phyloP scores from a whole-genome alignment of 2,329 filamentous ascomycete species.

The Immersiporthe knoxdaviesiana region DNA sequence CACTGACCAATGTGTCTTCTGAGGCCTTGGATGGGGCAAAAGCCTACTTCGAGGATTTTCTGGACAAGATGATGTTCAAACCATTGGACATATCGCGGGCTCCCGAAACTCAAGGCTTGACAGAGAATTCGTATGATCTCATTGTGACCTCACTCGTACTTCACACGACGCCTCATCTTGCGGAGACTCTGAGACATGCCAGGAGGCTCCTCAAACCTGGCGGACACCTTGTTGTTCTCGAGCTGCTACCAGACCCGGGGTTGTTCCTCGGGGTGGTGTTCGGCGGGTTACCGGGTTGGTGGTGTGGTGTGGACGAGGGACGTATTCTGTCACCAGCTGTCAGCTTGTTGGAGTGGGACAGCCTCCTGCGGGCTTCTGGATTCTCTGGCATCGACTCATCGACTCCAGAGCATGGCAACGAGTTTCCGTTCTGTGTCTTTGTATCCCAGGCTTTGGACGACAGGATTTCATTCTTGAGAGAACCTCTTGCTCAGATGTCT shows the following conservation, averaged over 20 bases:
- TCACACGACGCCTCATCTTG: not conserved
- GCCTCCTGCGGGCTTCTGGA: not conserved
- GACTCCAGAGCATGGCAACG: not conserved
- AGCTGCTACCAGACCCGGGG: not conserved
- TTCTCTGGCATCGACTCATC: constrained; percentile 11
- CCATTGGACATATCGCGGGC: not conserved
- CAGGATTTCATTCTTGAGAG: not conserved
- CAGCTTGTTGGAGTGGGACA: not conserved
- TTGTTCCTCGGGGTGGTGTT: no score
- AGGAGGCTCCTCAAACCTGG: constrained; percentile 4
- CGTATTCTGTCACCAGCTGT: not conserved
- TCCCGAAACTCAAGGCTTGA: constrained; percentile 1
- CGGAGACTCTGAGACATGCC: not conserved
- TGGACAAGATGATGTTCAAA: not conserved
- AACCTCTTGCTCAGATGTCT: not conserved
- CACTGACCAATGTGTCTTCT: constrained; percentile 46
- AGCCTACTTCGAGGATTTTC: not conserved
- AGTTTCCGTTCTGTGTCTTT: not conserved
- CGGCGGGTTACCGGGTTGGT: no score
- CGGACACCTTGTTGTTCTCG: not conserved
- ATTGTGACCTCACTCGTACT: constrained; percentile 5
- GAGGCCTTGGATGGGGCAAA: constrained; percentile 38
- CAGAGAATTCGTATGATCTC: not conserved
- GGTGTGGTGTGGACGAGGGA: not conserved
- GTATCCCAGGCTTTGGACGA: constrained; percentile 10